Conservation (phyloP, 2,329 filamentous ascomycete species). For the Talaromyces islandicus region DNA sequence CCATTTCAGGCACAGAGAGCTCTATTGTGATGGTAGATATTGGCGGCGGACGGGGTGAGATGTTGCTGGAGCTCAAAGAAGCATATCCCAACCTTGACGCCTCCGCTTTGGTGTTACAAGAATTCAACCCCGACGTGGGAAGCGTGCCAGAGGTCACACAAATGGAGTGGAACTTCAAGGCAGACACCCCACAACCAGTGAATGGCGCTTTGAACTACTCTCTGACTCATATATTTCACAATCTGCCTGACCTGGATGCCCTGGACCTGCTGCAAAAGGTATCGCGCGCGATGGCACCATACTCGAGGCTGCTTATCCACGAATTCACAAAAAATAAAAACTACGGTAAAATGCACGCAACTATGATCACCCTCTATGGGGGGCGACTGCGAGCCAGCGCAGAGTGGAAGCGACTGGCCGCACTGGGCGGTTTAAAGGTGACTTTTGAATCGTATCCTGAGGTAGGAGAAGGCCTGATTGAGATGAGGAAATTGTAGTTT, state of each 20-base stretch:
- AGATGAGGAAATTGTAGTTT: slow-evolving; percentile 23
- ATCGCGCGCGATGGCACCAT: slow-evolving; percentile 26
- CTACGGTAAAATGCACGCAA: slow-evolving; percentile 30
- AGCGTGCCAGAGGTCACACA: slow-evolving; percentile 22
- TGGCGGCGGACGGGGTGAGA: slow-evolving; percentile 31
- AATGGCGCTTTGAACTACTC: slow-evolving; percentile 27
- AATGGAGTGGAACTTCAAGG: slow-evolving; percentile 32
- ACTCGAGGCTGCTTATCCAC: slow-evolving; percentile 30
- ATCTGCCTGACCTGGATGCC: slow-evolving; percentile 31
- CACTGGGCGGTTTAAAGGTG: slow-evolving; percentile 25
- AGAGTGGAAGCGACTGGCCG: slow-evolving; percentile 31
- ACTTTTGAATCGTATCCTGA: slow-evolving; percentile 30
- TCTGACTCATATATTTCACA: slow-evolving; percentile 32
- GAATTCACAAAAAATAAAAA: slow-evolving; percentile 31
- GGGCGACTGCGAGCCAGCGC: slow-evolving; percentile 27
- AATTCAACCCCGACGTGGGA: slow-evolving; percentile 28
- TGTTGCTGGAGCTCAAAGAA: slow-evolving; percentile 31
- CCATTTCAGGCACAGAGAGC: slow-evolving; percentile 14
- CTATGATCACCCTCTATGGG: slow-evolving; percentile 31
- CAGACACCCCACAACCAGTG: slow-evolving; percentile 26
- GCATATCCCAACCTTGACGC: slow-evolving; percentile 23
- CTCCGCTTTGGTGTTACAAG: slow-evolving; percentile 28
- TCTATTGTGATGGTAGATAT: slow-evolving; percentile 29
- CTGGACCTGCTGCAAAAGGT: slow-evolving; percentile 30
- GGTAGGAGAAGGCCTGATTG: slow-evolving; percentile 28